These are phyloP conservation scores for Auriscalpium vulgare DNA, from an alignment of 768 basidiomycete species.

Conservation along the genomic window DNA sequence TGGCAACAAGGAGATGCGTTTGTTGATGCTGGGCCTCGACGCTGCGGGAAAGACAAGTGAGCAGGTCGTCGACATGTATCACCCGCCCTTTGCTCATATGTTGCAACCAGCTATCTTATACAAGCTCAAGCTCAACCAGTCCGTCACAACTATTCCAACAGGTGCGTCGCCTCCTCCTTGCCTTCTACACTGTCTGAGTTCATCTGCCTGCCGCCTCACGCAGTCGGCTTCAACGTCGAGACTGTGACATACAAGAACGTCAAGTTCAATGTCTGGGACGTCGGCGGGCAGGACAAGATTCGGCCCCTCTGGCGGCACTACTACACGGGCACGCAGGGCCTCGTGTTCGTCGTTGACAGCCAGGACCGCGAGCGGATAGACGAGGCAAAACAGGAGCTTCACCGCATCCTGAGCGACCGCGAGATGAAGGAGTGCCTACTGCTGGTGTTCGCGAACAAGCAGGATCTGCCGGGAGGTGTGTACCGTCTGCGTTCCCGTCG, in stretches of 20 bases:
- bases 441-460: conserved; percentile 99
- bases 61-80: conserved; percentile 22
- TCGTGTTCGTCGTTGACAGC: conserved; percentile 97
- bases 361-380: conserved; percentile 93
- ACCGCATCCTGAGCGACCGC: conserved; percentile 90
- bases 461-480: conserved; percentile 93
- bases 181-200: neutral
- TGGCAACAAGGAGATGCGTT: conserved; percentile 98
- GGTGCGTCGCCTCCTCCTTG: conserved; percentile 36
- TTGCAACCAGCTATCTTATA: conserved; percentile 79
- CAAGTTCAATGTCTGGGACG: conserved; percentile 93
- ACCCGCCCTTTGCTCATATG: neutral
- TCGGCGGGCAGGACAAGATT: conserved; percentile 99
- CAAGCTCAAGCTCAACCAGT: conserved; percentile 98
- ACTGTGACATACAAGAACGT: conserved; percentile 99
- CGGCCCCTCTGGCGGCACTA: conserved; percentile 98
- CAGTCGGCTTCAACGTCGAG: conserved; percentile 98
- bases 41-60: conserved; percentile 98
- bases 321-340: conserved; percentile 97
- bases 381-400: conserved; percentile 92
- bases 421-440: conserved; percentile 98
- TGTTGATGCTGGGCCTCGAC: conserved; percentile 95
- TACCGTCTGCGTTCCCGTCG: conserved; percentile 6
- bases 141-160: conserved; percentile 97
- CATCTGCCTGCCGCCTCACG: neutral